phyloP scores from a whole-genome alignment of 805 yeast genomes.

The Candida boidinii region DNA sequence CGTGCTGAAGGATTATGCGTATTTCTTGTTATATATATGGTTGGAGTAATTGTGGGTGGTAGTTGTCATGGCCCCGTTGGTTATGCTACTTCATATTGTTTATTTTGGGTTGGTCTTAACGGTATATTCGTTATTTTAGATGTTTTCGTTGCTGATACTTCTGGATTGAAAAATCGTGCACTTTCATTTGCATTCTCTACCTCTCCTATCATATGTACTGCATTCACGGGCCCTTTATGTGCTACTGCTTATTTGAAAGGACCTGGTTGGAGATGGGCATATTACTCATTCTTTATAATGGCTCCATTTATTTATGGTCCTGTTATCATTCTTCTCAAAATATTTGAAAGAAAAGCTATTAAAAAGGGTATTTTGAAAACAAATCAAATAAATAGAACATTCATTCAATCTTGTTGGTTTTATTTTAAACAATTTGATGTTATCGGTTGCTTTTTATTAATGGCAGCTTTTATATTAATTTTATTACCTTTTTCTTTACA shows the following conservation, averaged over 20 bases:
- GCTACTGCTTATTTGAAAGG: constrained; percentile 29
- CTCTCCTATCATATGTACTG: constrained; percentile 25
- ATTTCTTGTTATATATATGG: constrained; percentile 11
- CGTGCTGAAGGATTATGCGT: constrained; percentile 22
- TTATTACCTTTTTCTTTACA: constrained; percentile 30
- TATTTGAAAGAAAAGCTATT: constrained; percentile 20
- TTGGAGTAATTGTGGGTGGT: constrained; percentile 22
- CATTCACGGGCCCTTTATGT: constrained; percentile 23
- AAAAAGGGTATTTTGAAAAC: constrained; percentile 13
- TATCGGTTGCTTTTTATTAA: constrained; percentile 25
- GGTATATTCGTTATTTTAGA: constrained; percentile 19
- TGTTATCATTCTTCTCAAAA: constrained; percentile 18
- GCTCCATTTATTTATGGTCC: constrained; percentile 30
- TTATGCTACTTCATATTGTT: constrained; percentile 23
- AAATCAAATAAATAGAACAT: constrained; percentile 9
- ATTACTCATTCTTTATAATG: constrained; percentile 39
- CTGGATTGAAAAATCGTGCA: constrained; percentile 22
- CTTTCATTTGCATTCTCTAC: constrained; percentile 21
- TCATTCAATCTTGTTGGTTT: constrained; percentile 9
- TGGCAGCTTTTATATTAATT: constrained; percentile 25
- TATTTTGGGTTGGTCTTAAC: constrained; percentile 22
- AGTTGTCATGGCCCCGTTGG: constrained; percentile 17
- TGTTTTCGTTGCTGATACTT: constrained; percentile 22
- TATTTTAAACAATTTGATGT: constrained; percentile 28
- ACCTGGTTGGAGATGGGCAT: constrained; percentile 48